These are phyloP conservation scores for Aphanocladium album DNA, from an alignment of 2,329 filamentous ascomycete genomes.

Conservation along the genomic window DNA sequence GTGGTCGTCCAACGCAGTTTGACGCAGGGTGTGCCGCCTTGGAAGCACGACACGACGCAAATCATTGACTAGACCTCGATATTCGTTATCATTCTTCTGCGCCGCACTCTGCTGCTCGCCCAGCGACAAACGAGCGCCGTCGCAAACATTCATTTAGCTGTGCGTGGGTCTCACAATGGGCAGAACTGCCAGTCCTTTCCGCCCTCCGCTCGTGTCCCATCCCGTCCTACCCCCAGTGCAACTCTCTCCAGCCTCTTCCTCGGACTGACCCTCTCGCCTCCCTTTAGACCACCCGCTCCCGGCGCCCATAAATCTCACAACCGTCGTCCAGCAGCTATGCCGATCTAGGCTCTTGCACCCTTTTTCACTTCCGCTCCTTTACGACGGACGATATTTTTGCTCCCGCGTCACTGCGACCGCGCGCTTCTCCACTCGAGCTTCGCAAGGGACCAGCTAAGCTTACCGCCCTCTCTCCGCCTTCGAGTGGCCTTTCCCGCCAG, in stretches of 20 bases:
- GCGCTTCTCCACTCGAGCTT: slow-evolving; percentile 7
- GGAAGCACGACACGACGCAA: slow-evolving; percentile 11
- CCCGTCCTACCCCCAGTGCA: slow-evolving; percentile 1
- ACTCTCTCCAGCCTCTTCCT: slow-evolving; percentile 9
- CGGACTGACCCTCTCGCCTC: neutral
- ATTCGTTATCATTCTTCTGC: slow-evolving; percentile 11
- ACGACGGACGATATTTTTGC: neutral
- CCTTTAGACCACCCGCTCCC: neutral
- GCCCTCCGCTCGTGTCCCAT: slow-evolving; percentile 3
- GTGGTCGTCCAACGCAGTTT: slow-evolving; percentile 11
- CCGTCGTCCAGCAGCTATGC: slow-evolving; percentile 3
- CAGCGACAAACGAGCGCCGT: slow-evolving; percentile 6
- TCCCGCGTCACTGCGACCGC: slow-evolving; percentile 3
- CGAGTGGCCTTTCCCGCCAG: neutral
- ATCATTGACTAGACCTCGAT: slow-evolving; percentile 13
- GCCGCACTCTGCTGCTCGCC: neutral
- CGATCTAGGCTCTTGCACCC: neutral
- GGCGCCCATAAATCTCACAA: neutral
- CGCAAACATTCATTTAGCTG: slow-evolving; percentile 9
- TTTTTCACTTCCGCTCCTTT: slow-evolving; percentile 1
- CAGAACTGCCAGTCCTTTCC: neutral
- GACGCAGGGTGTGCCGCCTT: neutral
- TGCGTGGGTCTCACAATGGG: slow-evolving; percentile 1
- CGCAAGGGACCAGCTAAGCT: slow-evolving; percentile 3
- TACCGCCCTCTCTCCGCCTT: slow-evolving; percentile 4